Evolutionary conservation across 257 asterid species (phyloP), one percentile per base, ranked within the genome.

Genomic region (Lavandula angustifolia): DNA sequence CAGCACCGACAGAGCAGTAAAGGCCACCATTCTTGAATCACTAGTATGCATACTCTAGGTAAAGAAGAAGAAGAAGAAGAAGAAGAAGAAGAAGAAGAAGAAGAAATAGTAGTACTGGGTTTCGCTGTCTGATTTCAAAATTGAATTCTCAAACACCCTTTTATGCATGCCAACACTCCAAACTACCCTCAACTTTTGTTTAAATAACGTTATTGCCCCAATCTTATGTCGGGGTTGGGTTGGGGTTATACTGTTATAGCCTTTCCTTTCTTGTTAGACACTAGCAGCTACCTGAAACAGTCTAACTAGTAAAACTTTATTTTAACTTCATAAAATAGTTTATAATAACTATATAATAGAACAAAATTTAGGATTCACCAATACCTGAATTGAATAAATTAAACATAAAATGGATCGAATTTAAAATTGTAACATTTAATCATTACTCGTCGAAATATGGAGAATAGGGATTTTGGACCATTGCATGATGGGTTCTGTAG

Each of bases 131-230:
- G 77, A 31, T 58, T 72, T 62, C 63, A 72, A 2, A 74, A 43
- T 77, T 62, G 62, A 60, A 35, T 17, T 66, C 22, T 33, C 72
- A 18, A 32, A 50, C 48, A 75, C 71, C 72, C 78, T 3, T 81
- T 82, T 89, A 89, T 89, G 95, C 94, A 81, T 81, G 84, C 12
- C 66, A 32, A 3, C 54, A 8, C 72, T 64, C 66, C 3, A 31
- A 73, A 73, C 56, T 52, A 65, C 55, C 79, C 91, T 64, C 50
- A 41, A 49, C 33, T 67, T 62, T 76, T 29, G 6, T 34, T 0
- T 4, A 50, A 81, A 74, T 84, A 76, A 77, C 92, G 62, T 8
- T 33, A 13, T 40, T 78, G 78, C 66, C 87, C 75, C 6, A 50
- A 46, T 49, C 59, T 9, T 44, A 6, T 53, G 57, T 34, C 38